These are phyloP conservation scores for Pelargonium australe DNA, from an alignment of 441 rosid genomes.

Conservation along the genomic window DNA sequence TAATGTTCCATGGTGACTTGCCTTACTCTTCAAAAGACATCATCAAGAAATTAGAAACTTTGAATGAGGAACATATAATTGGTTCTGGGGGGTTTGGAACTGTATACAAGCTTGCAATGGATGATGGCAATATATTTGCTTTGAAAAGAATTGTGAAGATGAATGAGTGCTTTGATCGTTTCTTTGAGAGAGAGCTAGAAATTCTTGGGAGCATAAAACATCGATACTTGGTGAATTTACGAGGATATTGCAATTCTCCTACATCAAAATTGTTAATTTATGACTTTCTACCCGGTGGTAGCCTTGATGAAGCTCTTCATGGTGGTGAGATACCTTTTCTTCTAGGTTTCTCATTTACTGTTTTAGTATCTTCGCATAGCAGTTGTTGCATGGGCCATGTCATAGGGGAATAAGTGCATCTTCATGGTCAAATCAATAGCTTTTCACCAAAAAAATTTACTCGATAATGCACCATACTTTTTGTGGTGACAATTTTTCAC, in stretches of 20 bases:
- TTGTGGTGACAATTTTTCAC: too few species aligned
- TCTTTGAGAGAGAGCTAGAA: conserved; percentile 94
- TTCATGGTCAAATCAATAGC: too few species aligned
- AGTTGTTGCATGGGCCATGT: conserved; percentile 14
- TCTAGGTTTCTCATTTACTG: neutral
- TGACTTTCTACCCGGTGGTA: conserved; percentile 91
- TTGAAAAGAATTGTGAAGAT: conserved; percentile 79
- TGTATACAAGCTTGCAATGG: conserved; percentile 93
- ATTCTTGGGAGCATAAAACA: conserved; percentile 99
- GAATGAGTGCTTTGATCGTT: conserved; percentile 92
- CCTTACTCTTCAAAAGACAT: conserved; percentile 95
- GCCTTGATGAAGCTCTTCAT: conserved; percentile 96
- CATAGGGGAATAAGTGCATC: neutral
- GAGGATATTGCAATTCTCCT: conserved; percentile 97
- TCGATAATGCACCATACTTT: too few species aligned
- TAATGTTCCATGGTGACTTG: conserved; percentile 98
- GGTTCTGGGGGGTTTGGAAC: conserved; percentile 96
- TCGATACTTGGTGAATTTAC: conserved; percentile 82
- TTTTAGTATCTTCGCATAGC: neutral
- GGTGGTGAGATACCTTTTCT: conserved; percentile 38
- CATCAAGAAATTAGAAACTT: conserved; percentile 71
- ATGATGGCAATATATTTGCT: conserved; percentile 89
- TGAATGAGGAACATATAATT: conserved; percentile 79
- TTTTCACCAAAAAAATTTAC: too few species aligned
- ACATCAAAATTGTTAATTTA: conserved; percentile 84